Conservation (phyloP, 176 grass and related monocot species). For the Ampelocalamus luodianensis region DNA sequence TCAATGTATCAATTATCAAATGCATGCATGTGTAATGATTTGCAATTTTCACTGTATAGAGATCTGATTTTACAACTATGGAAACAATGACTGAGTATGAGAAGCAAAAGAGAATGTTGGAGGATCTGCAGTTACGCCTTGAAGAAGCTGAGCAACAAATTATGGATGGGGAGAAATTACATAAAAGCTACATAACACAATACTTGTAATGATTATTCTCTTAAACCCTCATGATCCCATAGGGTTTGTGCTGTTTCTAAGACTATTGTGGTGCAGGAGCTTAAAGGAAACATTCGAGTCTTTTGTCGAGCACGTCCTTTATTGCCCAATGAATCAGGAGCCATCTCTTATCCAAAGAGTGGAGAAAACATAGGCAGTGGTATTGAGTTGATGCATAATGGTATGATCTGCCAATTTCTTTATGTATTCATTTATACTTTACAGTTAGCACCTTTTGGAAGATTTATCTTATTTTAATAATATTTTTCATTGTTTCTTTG, state of each 20-base stretch:
- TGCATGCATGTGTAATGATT: neutral
- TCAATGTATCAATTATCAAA: neutral
- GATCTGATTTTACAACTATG: conserved; percentile 59
- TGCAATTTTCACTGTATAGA: conserved; percentile 38
- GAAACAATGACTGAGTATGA: conserved; percentile 64
- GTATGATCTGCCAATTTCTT: conserved; percentile 34
- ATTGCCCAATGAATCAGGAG: conserved; percentile 56
- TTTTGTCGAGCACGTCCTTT: conserved; percentile 87
- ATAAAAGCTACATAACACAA: conserved; percentile 87
- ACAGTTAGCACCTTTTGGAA: neutral
- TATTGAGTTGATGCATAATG: conserved; percentile 73
- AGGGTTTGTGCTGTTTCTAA: conserved; percentile 4
- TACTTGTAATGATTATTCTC: conserved; percentile 53
- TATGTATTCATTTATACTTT: neutral
- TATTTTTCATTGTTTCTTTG: conserved; percentile 14
- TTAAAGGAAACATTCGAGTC: conserved; percentile 94
- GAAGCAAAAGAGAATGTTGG: conserved; percentile 62
- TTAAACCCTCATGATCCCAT: neutral
- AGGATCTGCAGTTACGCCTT: conserved; percentile 58
- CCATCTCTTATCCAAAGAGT: conserved; percentile 72
- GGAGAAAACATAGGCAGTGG: conserved; percentile 68
- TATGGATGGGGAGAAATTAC: conserved; percentile 71
- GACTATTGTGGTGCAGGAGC: conserved; percentile 57
- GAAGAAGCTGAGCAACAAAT: conserved; percentile 73
- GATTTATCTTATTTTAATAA: neutral